Percentiles rank a stretch among this genome's conserved stretches.
Evolutionary conservation across 306 rosid genomes (phyloP).

Genomic region (Senna siamea): DNA sequence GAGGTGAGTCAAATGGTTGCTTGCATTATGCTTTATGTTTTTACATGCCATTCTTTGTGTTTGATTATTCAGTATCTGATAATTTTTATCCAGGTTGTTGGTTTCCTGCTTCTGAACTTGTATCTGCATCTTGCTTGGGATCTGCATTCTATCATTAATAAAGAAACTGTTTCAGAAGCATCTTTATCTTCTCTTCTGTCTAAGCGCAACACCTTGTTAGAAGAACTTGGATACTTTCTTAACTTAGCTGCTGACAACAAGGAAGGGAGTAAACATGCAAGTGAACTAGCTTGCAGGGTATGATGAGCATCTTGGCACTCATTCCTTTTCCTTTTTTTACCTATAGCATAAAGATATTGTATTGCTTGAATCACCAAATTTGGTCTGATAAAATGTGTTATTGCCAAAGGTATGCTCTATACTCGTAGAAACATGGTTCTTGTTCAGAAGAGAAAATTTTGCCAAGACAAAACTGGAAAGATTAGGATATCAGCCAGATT

Average conservation of each 20-base stretch:
- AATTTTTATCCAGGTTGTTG: slow-evolving; percentile 66
- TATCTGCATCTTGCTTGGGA: slow-evolving; percentile 74
- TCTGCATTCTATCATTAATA: slow-evolving; percentile 57
- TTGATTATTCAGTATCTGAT: slow-evolving; percentile 43
- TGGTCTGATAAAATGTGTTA: slow-evolving; percentile 44
- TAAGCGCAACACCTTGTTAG: slow-evolving; percentile 67
- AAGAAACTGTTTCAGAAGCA: slow-evolving; percentile 62
- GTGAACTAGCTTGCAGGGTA: slow-evolving; percentile 82
- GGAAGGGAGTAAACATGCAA: slow-evolving; percentile 55
- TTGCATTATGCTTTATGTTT: slow-evolving; percentile 33
- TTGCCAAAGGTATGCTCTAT: slow-evolving; percentile 72
- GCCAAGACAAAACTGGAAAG: slow-evolving; percentile 65
- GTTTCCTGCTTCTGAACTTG: slow-evolving; percentile 83
- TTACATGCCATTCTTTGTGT: slow-evolving; percentile 11
- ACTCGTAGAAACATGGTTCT: slow-evolving; percentile 69
- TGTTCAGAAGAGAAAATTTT: slow-evolving; percentile 57
- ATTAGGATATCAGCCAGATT: slow-evolving; percentile 73
- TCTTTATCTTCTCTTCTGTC: slow-evolving; percentile 61
- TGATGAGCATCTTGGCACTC: slow-evolving; percentile 46
- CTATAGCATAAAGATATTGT: slow-evolving; percentile 4
- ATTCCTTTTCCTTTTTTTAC: slow-evolving; percentile 33
- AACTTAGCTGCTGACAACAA: slow-evolving; percentile 57
- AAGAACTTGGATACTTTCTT: slow-evolving; percentile 70
- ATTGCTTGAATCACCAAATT: slow-evolving; percentile 26
- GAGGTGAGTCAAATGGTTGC: slow-evolving; percentile 64